Evolutionary conservation across 2,329 filamentous ascomycete species (phyloP), one percentile per base, ranked within the genome.

Genomic region (Microdochium bolleyi): DNA sequence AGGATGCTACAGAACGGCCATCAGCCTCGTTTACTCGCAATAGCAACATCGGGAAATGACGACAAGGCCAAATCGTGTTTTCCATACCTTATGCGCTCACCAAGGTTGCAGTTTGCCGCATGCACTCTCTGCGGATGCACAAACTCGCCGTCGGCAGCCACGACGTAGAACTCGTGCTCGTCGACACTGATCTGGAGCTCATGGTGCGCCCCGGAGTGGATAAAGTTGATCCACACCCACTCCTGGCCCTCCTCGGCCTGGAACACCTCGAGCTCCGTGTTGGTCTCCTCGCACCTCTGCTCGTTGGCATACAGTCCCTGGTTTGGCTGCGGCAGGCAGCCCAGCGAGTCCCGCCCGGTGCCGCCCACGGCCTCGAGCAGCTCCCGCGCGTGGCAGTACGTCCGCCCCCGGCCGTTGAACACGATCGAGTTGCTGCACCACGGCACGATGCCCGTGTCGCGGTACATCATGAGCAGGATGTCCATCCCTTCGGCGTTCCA

Each of bases 301-400:
- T 51, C 51, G 24, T 56, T 56, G n/a, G 53, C 16, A 50, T 52
- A 56, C 11, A 51, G 10, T 0, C 38, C 51, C 32, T 56, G 55
- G 3, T 34, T 19, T 24, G 49, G 49, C 49, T 56, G 55, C 24
- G 41, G 9, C 27, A 85, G 27, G 21, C 56, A 58, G 9, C 56
- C 56, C 5, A 56, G 46, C 13, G 53, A 53, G 37, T 56, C 53
- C 27, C 56, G 51, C 2, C 52, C 53, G 1, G 51, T 52, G 2
- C 56, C 56, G 5, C 56, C 56, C 34, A 52, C 41, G n/a, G 51
- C 48, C 5, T 48, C 51, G 8, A 52, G 25, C n/a, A 48, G 25
- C 30, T 52, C 51, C 2, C 14, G 22, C 16, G 55, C 27, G 34
- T 56, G 55, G 27, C 55, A 56, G 46, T 51, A 56, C 11, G 53